These are phyloP conservation scores for Bidens hawaiensis DNA, from an alignment of 140 eudicot species.

Conservation along the genomic window DNA sequence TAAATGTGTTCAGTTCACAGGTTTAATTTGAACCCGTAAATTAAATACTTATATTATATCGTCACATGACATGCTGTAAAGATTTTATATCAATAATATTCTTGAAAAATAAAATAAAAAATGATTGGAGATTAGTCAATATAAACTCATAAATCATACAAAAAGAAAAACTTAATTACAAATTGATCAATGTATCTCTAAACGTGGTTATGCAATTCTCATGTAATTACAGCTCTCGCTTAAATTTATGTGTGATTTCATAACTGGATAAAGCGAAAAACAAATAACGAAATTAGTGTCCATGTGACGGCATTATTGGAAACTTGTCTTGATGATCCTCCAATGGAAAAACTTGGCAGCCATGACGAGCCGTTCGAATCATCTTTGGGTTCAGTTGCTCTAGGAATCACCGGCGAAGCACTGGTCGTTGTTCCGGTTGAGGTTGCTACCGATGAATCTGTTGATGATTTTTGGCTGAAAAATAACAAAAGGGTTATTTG, in stretches of 20 bases:
- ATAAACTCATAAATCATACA: background rate
- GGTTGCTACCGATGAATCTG: conserved; percentile 21
- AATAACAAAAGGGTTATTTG: background rate
- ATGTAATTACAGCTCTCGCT: conserved; percentile 20
- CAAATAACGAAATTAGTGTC: conserved; percentile 11
- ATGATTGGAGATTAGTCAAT: background rate
- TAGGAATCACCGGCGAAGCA: conserved; percentile 21
- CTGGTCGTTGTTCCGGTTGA: conserved; percentile 11
- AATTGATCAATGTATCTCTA: background rate
- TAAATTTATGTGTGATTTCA: background rate
- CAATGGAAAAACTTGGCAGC: conserved; percentile 44
- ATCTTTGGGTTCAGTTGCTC: conserved; percentile 18
- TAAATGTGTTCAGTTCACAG: too few relatives aligned
- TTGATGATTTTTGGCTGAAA: conserved; percentile 56
- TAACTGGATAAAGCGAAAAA: conserved; percentile 9
- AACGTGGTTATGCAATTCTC: background rate
- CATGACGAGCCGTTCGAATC: conserved; percentile 37
- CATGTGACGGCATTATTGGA: conserved; percentile 18
- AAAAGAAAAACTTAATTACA: background rate
- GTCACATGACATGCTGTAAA: too few relatives aligned
- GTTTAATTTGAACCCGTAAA: too few relatives aligned
- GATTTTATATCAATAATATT: too few relatives aligned
- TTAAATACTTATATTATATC: too few relatives aligned
- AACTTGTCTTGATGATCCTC: conserved; percentile 32
- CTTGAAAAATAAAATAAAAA: background rate